Conservation (phyloP, 2,329 filamentous ascomycete genomes). For the Plectosphaerella cucumerina region DNA sequence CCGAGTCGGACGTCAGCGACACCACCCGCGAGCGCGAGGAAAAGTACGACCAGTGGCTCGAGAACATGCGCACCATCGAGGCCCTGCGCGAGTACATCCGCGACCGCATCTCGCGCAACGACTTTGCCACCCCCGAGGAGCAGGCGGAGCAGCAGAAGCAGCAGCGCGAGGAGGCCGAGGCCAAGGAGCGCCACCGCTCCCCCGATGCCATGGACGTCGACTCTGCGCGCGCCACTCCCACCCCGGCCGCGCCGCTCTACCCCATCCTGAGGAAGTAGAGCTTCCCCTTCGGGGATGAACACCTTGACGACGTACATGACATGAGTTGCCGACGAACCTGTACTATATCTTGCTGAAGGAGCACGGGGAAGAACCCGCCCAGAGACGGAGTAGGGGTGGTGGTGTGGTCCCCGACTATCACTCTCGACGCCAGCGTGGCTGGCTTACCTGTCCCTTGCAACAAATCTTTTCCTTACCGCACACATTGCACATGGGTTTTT, state of each 20-base stretch:
- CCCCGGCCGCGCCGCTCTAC: slow-evolving; percentile 23
- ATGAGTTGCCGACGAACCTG: neutral
- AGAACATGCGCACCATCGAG: slow-evolving; percentile 63
- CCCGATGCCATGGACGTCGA: slow-evolving; percentile 14
- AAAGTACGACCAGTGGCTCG: slow-evolving; percentile 60
- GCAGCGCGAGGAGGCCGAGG: slow-evolving; percentile 15
- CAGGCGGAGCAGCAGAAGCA: slow-evolving; percentile 23
- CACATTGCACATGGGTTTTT: slow-evolving; percentile 1
- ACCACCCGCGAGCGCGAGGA: slow-evolving; percentile 54
- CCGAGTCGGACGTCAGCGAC: slow-evolving; percentile 47
- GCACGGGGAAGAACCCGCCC: neutral
- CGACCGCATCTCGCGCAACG: slow-evolving; percentile 50
- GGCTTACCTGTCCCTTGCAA: neutral
- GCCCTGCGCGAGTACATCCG: slow-evolving; percentile 54
- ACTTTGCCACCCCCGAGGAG: slow-evolving; percentile 39
- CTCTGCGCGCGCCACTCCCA: slow-evolving; percentile 2
- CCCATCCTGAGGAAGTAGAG: slow-evolving; percentile 35
- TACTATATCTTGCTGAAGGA: neutral
- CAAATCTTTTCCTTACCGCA: slow-evolving; percentile 3
- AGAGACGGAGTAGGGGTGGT: neutral
- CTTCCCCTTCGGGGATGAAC: neutral
- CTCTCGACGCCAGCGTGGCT: neutral
- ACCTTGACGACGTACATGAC: slow-evolving; percentile 1
- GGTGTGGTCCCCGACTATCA: slow-evolving; percentile 5
- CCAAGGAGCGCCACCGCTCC: slow-evolving; percentile 18